A percentile compares a stretch with the other conserved stretches of the same genome.
Evolutionary conservation across 2,329 filamentous ascomycete species (phyloP).

Genomic region (Didymella lethalis): DNA sequence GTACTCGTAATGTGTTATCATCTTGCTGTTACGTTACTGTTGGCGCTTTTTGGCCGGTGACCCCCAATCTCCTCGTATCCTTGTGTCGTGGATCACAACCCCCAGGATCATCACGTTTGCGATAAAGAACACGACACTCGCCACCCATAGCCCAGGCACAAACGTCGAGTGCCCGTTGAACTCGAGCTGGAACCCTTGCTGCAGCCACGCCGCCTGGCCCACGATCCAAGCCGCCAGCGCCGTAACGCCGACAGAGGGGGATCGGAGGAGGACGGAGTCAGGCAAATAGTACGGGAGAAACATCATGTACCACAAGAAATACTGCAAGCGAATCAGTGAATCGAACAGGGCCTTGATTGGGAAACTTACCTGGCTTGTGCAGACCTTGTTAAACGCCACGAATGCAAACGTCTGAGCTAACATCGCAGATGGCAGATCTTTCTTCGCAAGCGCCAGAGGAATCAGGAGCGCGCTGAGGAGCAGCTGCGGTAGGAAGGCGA

Average conservation of each 20-base stretch:
- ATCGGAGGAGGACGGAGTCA: conserved; percentile 72
- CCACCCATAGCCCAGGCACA: conserved; percentile 79
- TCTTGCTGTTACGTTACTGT: too few species aligned
- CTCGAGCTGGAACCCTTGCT: conserved; percentile 60
- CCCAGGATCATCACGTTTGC: conserved; percentile 89
- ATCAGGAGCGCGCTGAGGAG: conserved; percentile 79
- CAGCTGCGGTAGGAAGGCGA: conserved; percentile 90
- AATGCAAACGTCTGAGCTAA: conserved; percentile 96
- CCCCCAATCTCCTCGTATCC: conserved; percentile 13
- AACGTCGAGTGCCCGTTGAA: conserved; percentile 81
- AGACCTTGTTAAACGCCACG: conserved; percentile 98
- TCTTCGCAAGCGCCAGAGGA: conserved; percentile 78
- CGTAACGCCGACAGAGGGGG: conserved; percentile 66
- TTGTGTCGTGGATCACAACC: conserved; percentile 73
- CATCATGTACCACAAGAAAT: conserved; percentile 98
- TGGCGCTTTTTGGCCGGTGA: conserved; percentile 8
- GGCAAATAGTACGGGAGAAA: conserved; percentile 93
- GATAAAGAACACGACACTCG: conserved; percentile 80
- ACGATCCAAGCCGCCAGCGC: conserved; percentile 77
- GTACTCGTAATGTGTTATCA: too few species aligned
- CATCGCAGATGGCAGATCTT: conserved; percentile 82
- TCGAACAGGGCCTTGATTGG: neutral
- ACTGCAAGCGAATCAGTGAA: conserved; percentile 61
- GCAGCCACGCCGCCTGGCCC: conserved; percentile 67
- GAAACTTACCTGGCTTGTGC: conserved; percentile 86